phyloP scores from a whole-genome alignment of 768 basidiomycete genomes.

The Ephemerocybe angulata region DNA sequence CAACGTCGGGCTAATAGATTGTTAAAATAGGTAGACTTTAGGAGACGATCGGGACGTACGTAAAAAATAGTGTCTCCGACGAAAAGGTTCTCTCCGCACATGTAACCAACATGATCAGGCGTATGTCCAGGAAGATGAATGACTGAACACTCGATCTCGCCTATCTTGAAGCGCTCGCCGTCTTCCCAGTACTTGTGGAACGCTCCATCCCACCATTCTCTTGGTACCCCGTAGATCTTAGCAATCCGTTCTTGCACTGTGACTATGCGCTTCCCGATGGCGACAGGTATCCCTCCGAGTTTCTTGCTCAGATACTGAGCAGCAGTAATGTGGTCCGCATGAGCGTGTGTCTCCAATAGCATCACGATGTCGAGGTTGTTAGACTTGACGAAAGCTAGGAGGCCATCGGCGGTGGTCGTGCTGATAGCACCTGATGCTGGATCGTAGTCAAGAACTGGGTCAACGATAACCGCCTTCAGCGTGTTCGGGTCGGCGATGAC shows the following conservation, averaged over 20 bases:
- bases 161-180: constrained; percentile 7
- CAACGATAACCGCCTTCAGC: constrained; percentile 7
- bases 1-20: constrained; percentile 6
- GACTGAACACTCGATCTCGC: constrained; percentile 5
- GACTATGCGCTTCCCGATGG: constrained; percentile 5
- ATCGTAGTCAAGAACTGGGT: constrained; percentile 8
- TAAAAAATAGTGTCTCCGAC: constrained; percentile 8
- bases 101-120: constrained; percentile 9
- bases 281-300: constrained; percentile 7
- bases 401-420: constrained; percentile 6
- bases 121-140: constrained; percentile 8
- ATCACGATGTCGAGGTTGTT: constrained; percentile 1
- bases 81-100: constrained; percentile 4
- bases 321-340: constrained; percentile 7
- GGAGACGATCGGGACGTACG: background rate
- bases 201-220: background rate
- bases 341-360: constrained; percentile 8
- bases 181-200: constrained; percentile 10
- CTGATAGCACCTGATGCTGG: constrained; percentile 3
- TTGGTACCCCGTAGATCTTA: constrained; percentile 4
- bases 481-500: constrained; percentile 4
- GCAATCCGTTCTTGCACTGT: constrained; percentile 2
- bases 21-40: background rate
- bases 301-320: constrained; percentile 7
- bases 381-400: constrained; percentile 2